Base-by-base conservation (phyloP, 306 rosid genomes). In the Dalbergia cochinchinensis region DNA sequence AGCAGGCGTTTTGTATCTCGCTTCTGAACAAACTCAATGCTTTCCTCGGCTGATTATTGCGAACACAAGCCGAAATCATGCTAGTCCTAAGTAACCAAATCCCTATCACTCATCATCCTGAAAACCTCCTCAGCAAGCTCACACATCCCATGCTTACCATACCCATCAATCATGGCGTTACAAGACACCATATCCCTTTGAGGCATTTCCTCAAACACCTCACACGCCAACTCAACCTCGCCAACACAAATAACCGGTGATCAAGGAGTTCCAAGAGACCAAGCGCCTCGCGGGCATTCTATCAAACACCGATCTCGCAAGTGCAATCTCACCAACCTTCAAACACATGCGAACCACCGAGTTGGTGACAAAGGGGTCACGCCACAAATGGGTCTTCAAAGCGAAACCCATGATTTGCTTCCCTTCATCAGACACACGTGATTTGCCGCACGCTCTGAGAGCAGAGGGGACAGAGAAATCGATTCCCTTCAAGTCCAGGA, bases 141-240 rank as follows among this genome's bases (percentile, higher is more conserved):
- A 58, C 76, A 85, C 80, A 55, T 70, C 18, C 89, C 91, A 44
- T 41, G 65, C 80, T 89, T 83, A 31, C 83, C 88, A 69, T 71
- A 89, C 65, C 89, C 95, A 78, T 89, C 87, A 72, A 89, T 91
- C 90, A 91, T 87, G 4, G 84, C 83, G 83, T 85, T 91, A 70
- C 85, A 85, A 0, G 85, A 80, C 66, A 87, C 74, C 20, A 80
- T 2, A 34, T 86, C 85, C 78, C 89, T 59, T 8, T 85, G 70
- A 11, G 83, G 88, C 86, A 83, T 81, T 75, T 77, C 14, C 4
- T 80, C 81, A 57, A 90, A 89, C 14, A 84, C 39, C 15, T 39
- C 65, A 11, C 70, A 65, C 7, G 89, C 91, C 67, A 78, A 10
- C 34, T 82, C 85, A 68, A 87, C 64, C 72, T 84, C 81, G 13